Evolutionary conservation across 2,329 filamentous ascomycete species (phyloP).

Genomic region (Metarhizium album): DNA sequence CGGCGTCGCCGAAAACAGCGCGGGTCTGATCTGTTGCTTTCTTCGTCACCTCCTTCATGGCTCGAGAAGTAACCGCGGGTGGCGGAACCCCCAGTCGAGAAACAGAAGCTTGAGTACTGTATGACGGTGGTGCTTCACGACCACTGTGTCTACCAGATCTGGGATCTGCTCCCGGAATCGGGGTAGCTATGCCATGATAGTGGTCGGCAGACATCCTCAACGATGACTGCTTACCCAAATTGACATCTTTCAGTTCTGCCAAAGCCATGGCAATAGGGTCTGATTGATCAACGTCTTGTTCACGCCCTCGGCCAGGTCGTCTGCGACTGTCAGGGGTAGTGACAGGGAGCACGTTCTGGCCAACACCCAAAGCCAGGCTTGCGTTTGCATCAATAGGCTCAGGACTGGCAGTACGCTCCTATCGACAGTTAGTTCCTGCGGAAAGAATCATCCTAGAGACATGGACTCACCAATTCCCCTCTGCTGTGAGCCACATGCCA

Average conservation of each 20-base stretch:
- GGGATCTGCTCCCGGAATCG: slow-evolving; percentile 45
- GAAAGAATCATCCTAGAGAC: background rate
- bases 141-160: slow-evolving; percentile 31
- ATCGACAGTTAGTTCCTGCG: slow-evolving; percentile 8
- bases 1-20: slow-evolving; percentile 51
- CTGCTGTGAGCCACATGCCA: slow-evolving; percentile 36
- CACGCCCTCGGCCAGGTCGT: slow-evolving; percentile 17
- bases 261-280: slow-evolving; percentile 90
- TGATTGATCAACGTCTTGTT: slow-evolving; percentile 44
- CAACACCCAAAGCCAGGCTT: slow-evolving; percentile 86
- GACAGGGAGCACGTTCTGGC: slow-evolving; percentile 92
- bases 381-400: slow-evolving; percentile 86
- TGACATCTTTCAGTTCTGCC: slow-evolving; percentile 80
- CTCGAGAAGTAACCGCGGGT: slow-evolving; percentile 81
- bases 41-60: slow-evolving; percentile 92
- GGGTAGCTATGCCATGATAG: slow-evolving; percentile 87
- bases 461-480: slow-evolving; percentile 4
- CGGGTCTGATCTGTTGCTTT: slow-evolving; percentile 77
- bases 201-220: slow-evolving; percentile 87
- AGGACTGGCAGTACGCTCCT: slow-evolving; percentile 50
- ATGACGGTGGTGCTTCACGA: slow-evolving; percentile 59
- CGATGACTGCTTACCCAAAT: slow-evolving; percentile 64
- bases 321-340: slow-evolving; percentile 59
- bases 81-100: slow-evolving; percentile 79
- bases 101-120: slow-evolving; percentile 54